Percentiles rank a stretch among this genome's conserved stretches.
phyloP scores from a whole-genome alignment of 768 basidiomycete species.

The Artomyces pyxidatus region DNA sequence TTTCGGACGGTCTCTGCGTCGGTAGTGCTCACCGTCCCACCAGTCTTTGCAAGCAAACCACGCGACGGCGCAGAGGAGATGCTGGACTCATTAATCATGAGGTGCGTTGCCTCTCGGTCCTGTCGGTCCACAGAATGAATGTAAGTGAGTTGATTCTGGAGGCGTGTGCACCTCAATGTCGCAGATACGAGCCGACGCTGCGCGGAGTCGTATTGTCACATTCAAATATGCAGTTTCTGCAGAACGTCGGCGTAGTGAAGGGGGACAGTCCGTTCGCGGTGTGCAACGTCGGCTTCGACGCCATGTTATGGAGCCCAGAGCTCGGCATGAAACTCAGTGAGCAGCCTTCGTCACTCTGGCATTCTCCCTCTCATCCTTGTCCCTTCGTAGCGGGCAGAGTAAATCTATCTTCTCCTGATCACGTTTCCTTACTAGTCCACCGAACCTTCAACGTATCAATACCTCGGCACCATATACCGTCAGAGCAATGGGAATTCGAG shows the following conservation, averaged over 20 bases:
- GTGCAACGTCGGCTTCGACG: constrained; percentile 69
- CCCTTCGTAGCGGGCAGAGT: constrained; percentile 57
- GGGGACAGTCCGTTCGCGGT: constrained; percentile 83
- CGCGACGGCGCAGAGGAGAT: constrained; percentile 75
- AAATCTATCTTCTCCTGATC: constrained; percentile 85
- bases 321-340: constrained; percentile 75
- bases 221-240: constrained; percentile 64
- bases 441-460: constrained; percentile 94
- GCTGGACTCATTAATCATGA: constrained; percentile 93
- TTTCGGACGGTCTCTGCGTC: constrained; percentile 59
- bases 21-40: constrained; percentile 69
- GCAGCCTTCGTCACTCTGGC: constrained; percentile 18
- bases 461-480: constrained; percentile 84
- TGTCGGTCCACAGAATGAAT: too few relatives aligned
- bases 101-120: constrained; percentile 44
- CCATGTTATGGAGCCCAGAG: constrained; percentile 82
- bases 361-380: neutral
- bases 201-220: constrained; percentile 83
- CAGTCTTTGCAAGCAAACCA: constrained; percentile 71
- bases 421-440: constrained; percentile 83
- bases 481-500: constrained; percentile 76
- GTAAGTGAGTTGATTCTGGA: neutral
- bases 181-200: constrained; percentile 85
- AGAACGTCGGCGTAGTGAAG: constrained; percentile 56
- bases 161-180: neutral